Base-by-base conservation (phyloP, 768 basidiomycete species). In the Tulasnella sp. region DNA sequence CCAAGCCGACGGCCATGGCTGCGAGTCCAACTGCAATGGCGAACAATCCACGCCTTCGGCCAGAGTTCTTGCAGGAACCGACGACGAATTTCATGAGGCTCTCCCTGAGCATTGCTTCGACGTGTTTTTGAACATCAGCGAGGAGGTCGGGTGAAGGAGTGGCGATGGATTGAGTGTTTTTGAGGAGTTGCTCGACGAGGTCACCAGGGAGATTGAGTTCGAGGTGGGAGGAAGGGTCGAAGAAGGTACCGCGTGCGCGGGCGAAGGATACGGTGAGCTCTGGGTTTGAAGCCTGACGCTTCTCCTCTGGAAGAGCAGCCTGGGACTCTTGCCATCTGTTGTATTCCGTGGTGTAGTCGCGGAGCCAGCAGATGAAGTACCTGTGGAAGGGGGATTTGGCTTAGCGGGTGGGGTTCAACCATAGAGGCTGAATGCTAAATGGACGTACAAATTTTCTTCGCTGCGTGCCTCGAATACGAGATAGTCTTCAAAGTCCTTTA, bases 401-500 rank as follows among this genome's bases (percentile, higher is more conserved):
- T 39, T 36, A 68, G 73, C 34, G 76, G n/a, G n/a, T n/a, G n/a
- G n/a, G n/a, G n/a, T n/a, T n/a, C n/a, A n/a, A n/a, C n/a, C n/a
- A n/a, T n/a, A n/a, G n/a, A n/a, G n/a, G n/a, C n/a, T n/a, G n/a
- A n/a, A n/a, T n/a, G n/a, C n/a, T n/a, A 34, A 34, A 77, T 44
- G 44, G 21, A 80, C 89, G 84, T 81, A 92, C 88, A 95, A 88
- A 83, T 94, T 94, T 84, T 94, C 93, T 34, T 92, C 90, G 72
- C 88, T 88, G 78, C 88, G 88, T 82, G 95, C 94, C 77, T 93
- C 92, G 84, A 93, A 94, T 62, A 95, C 87, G 77, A 94, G 86
- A 88, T 93, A 95, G 85, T 95, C 94, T 86, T 92, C 86, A 77
- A 92, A 89, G 84, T 93, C 92, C 84, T 93, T 93, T 81, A 93